Conservation (phyloP, 2,329 filamentous ascomycete genomes). For the Trichoderma arundinaceum region DNA sequence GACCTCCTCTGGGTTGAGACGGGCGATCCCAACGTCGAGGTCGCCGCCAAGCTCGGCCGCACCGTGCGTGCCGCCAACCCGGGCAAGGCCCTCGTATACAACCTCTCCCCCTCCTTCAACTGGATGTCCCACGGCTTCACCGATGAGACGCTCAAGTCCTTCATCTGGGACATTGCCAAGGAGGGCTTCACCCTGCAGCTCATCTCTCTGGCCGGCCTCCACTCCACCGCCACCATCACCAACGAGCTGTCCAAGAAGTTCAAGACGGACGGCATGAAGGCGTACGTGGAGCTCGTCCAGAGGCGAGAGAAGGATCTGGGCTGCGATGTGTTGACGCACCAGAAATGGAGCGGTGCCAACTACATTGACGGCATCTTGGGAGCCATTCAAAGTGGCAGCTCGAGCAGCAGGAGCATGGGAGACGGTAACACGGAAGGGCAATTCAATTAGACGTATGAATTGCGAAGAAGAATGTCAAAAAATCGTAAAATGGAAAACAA, state of each 20-base stretch:
- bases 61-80: constrained; percentile 74
- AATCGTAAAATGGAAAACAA: neutral
- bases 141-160: constrained; percentile 79
- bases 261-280: constrained; percentile 92
- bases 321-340: constrained; percentile 92
- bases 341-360: constrained; percentile 75
- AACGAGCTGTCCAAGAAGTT: constrained; percentile 81
- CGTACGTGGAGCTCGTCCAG: constrained; percentile 95
- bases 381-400: constrained; percentile 89
- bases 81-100: constrained; percentile 92
- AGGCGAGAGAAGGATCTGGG: constrained; percentile 86
- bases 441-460: constrained; percentile 50
- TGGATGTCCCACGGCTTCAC: constrained; percentile 97
- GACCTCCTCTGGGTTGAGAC: constrained; percentile 98
- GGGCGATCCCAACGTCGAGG: constrained; percentile 80
- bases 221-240: constrained; percentile 67
- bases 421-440: constrained; percentile 87
- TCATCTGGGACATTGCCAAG: constrained; percentile 94
- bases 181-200: constrained; percentile 79
- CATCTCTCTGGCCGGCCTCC: constrained; percentile 68
- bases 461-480: neutral
- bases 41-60: constrained; percentile 75
- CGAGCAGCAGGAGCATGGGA: constrained; percentile 89
- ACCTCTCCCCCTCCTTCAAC: constrained; percentile 95
- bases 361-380: constrained; percentile 91